These are phyloP conservation scores for Fabrea salina DNA, from an alignment of 169 alveolate genomes.

Conservation along the genomic window DNA sequence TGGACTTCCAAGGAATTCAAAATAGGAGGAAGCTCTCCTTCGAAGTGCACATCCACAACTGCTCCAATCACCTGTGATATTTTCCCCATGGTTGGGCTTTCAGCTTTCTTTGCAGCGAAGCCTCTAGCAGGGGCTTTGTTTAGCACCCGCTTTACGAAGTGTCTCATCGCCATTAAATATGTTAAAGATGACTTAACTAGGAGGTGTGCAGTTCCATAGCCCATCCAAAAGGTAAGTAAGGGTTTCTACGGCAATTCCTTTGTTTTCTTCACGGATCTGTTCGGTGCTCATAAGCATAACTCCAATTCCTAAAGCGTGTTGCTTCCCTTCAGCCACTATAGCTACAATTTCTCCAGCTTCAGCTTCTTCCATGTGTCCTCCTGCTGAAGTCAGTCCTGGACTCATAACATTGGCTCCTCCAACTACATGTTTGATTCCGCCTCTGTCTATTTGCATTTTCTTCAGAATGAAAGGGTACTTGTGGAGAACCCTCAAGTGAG, in stretches of 20 bases:
- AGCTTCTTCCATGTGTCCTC: conserved; percentile 93
- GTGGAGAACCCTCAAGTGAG: conserved; percentile 60
- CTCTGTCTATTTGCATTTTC: conserved; percentile 94
- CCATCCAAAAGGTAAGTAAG: conserved; percentile 93
- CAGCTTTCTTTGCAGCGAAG: neutral
- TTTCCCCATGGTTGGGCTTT: conserved; percentile 63
- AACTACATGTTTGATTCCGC: conserved; percentile 93
- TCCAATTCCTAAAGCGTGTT: conserved; percentile 95
- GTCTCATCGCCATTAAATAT: neutral
- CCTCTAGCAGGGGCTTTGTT: neutral
- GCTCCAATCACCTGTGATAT: conserved; percentile 96
- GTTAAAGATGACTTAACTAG: neutral
- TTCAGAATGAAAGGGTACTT: conserved; percentile 94
- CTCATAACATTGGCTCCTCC: conserved; percentile 97
- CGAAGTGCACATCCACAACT: conserved; percentile 96
- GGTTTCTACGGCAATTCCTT: conserved; percentile 92
- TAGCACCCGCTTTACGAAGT: neutral
- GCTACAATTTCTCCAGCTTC: conserved; percentile 84
- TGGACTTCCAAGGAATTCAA: conserved; percentile 93
- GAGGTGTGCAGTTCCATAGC: conserved; percentile 85
- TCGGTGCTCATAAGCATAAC: conserved; percentile 90
- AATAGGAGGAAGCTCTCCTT: conserved; percentile 93
- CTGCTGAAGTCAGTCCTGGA: conserved; percentile 96
- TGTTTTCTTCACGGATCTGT: conserved; percentile 86
- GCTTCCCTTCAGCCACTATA: conserved; percentile 91